phyloP scores from a whole-genome alignment of 441 rosid genomes.

The Adansonia rubrostipa region DNA sequence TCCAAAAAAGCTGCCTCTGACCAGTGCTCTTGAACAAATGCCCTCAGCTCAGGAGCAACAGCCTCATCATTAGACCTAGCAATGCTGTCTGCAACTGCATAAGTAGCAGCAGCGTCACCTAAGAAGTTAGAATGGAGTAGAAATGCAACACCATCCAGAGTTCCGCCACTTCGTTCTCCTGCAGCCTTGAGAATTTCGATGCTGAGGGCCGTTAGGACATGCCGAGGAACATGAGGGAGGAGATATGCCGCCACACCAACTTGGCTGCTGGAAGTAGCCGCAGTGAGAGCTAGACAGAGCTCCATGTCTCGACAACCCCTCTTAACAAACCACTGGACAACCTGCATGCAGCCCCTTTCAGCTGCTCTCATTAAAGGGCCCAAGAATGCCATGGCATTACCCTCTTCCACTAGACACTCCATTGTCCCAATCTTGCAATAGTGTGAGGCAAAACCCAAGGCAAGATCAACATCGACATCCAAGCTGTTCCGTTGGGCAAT shows the following conservation, averaged over 20 bases:
- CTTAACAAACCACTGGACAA: conserved; percentile 88
- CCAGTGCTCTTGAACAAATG: conserved; percentile 81
- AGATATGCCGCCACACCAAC: conserved; percentile 77
- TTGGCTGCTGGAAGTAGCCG: conserved; percentile 89
- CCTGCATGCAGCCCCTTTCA: conserved; percentile 90
- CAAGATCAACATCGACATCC: conserved; percentile 92
- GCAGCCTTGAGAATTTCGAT: conserved; percentile 89
- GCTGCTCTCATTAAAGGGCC: conserved; percentile 96
- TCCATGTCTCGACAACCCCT: conserved; percentile 86
- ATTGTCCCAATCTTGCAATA: conserved; percentile 87
- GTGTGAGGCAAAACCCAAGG: conserved; percentile 88
- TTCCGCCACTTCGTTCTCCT: conserved; percentile 91
- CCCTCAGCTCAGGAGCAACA: conserved; percentile 69
- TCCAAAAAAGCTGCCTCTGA: conserved; percentile 73
- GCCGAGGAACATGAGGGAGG: conserved; percentile 84
- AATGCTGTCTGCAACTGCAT: conserved; percentile 79
- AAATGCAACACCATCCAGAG: conserved; percentile 84
- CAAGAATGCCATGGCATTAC: conserved; percentile 82
- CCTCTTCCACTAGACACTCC: conserved; percentile 97
- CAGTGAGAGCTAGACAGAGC: conserved; percentile 85
- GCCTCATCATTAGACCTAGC: conserved; percentile 79
- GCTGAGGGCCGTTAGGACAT: conserved; percentile 80
- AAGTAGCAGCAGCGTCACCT: conserved; percentile 79
- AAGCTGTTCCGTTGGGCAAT: conserved; percentile 95
- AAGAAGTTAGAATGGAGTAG: conserved; percentile 83